Base-by-base conservation (phyloP, 2,329 filamentous ascomycete genomes). In the Neofusicoccum sp. region DNA sequence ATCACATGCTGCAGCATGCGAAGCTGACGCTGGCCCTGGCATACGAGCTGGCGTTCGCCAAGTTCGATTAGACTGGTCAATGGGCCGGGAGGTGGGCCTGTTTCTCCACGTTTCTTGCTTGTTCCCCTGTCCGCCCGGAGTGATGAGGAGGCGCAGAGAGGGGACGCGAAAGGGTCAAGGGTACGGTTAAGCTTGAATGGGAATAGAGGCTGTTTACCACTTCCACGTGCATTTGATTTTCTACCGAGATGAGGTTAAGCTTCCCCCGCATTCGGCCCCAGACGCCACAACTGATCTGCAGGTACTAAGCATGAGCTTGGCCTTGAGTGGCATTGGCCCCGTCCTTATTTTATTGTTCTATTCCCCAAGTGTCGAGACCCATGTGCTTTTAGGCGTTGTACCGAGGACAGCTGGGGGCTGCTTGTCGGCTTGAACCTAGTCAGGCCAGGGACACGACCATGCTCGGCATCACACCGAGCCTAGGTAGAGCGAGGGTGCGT, bases 1-100 rank as follows among this genome's bases (percentile, higher is more conserved):
- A 93, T 72, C 92, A 96, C 74, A 96, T 96, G 91, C 81, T 95
- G 34, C 88, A 96, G 78, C 92, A 96, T 75, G 91, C 90, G 24
- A 88, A 86, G 72, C 83, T 96, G 82, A 95, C 91, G 1, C 80
- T 96, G 33, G 90, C 88, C 4, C 82, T 96, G 67, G 90, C 88
- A 4, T 93, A 93, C 69, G 92, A 96, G 78, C 82, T 96, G 63
- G 91, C 87, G 8, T 90, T 90, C 78, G 86, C 90, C 20, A 80
- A 89, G 62, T 90, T 93, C 66, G 78, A 82, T 61, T 78, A 75
- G 30, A 34, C 4, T 8, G 30, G 26, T 9, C 14, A 24, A 41
- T 54, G 40, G 26, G 14, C 34, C 26, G 31, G 33, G 5, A n/a
- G 2, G 3, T 12, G 28, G 28, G 51, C 38, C 38, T 33, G 12